Evolutionary conservation across 192 early-diverging fungal species (phyloP).

Genomic region (Kappamyces sp.): DNA sequence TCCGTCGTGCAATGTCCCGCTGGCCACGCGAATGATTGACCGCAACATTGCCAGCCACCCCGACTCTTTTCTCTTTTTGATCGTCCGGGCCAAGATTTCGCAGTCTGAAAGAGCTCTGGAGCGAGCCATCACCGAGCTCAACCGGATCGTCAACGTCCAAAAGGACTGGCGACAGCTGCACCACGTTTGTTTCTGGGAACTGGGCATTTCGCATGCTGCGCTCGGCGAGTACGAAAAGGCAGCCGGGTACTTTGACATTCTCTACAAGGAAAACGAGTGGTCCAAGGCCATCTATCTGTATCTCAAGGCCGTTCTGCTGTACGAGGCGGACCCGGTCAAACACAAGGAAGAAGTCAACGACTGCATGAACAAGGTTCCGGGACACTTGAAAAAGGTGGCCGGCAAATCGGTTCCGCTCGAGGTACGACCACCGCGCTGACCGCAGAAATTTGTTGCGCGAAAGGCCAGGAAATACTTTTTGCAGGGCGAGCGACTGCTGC

Average conservation of each 20-base stretch:
- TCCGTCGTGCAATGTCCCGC: conserved; percentile 57
- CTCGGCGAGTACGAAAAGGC: conserved; percentile 57
- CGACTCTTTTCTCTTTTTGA: conserved; percentile 65
- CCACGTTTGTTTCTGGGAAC: conserved; percentile 80
- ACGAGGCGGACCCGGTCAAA: conserved; percentile 25
- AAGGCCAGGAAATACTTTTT: conserved; percentile 68
- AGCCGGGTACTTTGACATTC: conserved; percentile 48
- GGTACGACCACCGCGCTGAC: conserved; percentile 22
- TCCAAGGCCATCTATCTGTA: conserved; percentile 77
- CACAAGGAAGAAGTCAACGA: conserved; percentile 40
- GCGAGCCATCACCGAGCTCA: conserved; percentile 58
- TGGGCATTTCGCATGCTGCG: conserved; percentile 59
- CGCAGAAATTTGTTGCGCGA: conserved; percentile 71
- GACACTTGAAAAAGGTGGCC: conserved; percentile 67
- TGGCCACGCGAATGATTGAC: conserved; percentile 54
- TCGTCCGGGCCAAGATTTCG: conserved; percentile 59
- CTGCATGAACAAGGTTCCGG: conserved; percentile 64
- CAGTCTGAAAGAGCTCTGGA: conserved; percentile 49
- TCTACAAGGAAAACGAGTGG: conserved; percentile 80
- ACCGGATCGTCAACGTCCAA: conserved; percentile 45
- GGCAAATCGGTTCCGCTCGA: conserved; percentile 82
- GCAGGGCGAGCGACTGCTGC: conserved; percentile 62
- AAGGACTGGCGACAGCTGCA: conserved; percentile 68
- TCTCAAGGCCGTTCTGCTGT: conserved; percentile 57
- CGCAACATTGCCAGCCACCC: conserved; percentile 54